Base-by-base conservation (phyloP, 345 rosid species). In the Ceriops decandra region DNA sequence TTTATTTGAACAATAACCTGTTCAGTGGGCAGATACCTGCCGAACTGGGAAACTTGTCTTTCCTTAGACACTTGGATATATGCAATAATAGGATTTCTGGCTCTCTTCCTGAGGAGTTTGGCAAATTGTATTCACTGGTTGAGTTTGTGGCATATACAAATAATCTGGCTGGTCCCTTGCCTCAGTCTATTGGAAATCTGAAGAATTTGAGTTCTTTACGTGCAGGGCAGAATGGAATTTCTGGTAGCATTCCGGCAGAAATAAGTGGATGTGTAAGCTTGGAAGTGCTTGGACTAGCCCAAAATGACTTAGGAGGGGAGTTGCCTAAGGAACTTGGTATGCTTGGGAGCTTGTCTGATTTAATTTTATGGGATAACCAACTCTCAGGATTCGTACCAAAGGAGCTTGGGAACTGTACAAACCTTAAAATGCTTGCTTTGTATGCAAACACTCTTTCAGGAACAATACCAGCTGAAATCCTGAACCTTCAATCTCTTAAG, bases 201-300 rank as follows among this genome's bases (percentile, higher is more conserved):
- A 84, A 75, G 78, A 79, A 77, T 71, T 83, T 88, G 58, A 65
- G 72, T 70, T 79, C 85, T 7, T 76, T 91, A 20, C 83, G 91
- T 68, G 97, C 95, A 53, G 97, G 92, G 38, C 77, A 80, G 67
- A 91, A 91, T 49, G 69, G 59, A 6, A 78, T 91, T 52, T 87
- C 92, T 3, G 97, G 97, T 56, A 73, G 82, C 64, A 86, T 91
- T 67, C 97, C 95, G 2, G 64, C 82, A 1, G 91, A 86, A 67
- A 89, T 91, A 68, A 75, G 90, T 70, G 82, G 87, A 52, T 91
- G 97, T 62, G 80, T 70, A 73, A 87, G 87, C 76, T 70, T 91
- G 63, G 62, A 83, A 85, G 76, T 88, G 74, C 81, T 91, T 70
- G 97, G 97, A 59, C 79, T 88, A 73, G 90, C 97, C 24, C 95